Percentiles rank a stretch among this genome's conserved stretches.
These are phyloP conservation scores for Yamadazyma sp. DNA, from an alignment of 1,139 yeast genomes.

Conservation along the genomic window DNA sequence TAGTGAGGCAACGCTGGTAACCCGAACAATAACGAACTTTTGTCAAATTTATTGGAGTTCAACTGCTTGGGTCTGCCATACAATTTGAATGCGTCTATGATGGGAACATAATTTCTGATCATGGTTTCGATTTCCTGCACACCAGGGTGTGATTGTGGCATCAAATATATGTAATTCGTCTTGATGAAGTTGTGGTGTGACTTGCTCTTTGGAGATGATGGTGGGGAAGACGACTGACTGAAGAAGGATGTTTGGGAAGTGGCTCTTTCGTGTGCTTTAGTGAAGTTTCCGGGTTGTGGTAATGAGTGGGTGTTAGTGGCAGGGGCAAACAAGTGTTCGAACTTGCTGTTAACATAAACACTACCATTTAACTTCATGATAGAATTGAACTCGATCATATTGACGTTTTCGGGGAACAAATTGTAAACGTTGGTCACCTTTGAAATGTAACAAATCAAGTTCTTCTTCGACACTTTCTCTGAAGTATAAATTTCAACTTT, in stretches of 20 bases:
- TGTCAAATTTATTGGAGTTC: constrained; percentile 44
- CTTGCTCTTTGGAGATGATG: constrained; percentile 17
- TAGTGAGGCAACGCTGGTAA: constrained; percentile 59
- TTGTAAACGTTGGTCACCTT: constrained; percentile 44
- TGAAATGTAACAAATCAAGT: constrained; percentile 46
- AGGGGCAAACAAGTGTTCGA: constrained; percentile 30
- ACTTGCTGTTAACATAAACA: constrained; percentile 44
- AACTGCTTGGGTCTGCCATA: constrained; percentile 58
- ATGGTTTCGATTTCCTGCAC: constrained; percentile 57
- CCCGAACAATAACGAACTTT: constrained; percentile 51
- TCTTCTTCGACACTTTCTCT: constrained; percentile 43
- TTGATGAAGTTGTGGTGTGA: constrained; percentile 27
- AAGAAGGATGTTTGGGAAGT: constrained; percentile 21
- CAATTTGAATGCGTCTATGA: constrained; percentile 52
- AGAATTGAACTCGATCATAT: constrained; percentile 53
- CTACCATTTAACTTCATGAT: constrained; percentile 54
- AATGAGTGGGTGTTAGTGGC: background rate
- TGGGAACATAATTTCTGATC: constrained; percentile 54
- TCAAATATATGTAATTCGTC: constrained; percentile 44
- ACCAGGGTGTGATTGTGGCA: constrained; percentile 58
- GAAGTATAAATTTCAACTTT: constrained; percentile 50
- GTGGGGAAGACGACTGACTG: constrained; percentile 19
- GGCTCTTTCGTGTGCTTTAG: constrained; percentile 20
- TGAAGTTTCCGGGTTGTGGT: constrained; percentile 2
- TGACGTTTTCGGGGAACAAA: constrained; percentile 55